Base-by-base conservation (phyloP, 2,329 filamentous ascomycete genomes). In the Pseudohalonectria lignicola region DNA sequence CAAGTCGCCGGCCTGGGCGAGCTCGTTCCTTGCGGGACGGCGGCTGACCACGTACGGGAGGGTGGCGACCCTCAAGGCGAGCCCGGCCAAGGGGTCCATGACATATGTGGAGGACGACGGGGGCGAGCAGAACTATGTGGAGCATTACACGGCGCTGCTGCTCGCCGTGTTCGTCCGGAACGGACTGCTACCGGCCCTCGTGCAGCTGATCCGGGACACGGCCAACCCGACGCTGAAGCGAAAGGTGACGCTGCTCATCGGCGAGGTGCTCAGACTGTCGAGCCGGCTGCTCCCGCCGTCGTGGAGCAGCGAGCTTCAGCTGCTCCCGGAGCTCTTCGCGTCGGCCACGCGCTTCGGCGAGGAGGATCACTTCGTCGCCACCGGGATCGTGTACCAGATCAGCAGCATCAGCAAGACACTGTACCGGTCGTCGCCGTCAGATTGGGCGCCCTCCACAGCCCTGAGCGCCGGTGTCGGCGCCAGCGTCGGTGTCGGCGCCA, bases 1-100 rank as follows among this genome's bases (percentile, higher is more conserved):
- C 53, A 96, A 96, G 49, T 82, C 88, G 41, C 79, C 92, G 31
- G 80, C 87, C 8, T 98, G 92, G 92, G 93, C 92, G 7, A 88
- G 86, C 0, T 93, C 90, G 0, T 98, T 94, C 55, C 72, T 98
- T 34, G 92, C 93, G 26, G 93, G 92, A 7, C 76, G 92, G 46
- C 74, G 93, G 42, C 67, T 98, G 34, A 98, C 93, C 1, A 98
- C 92, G 0, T 98, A 98, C 56, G 90, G 88, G n/a, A 76, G 93
- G 49, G 88, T 96, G 28, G 79, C 86, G 7, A 92, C 86, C 43
- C 64, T 96, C 37, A 86, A 85, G 47, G 72, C 71, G 43, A 61
- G 63, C 17, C 55, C 23, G 5, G 23, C 67, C 32, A 8, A 7
- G 7, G 7, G 8, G 23, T 26, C 23, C 8, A 26, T 26, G 23